phyloP scores from a whole-genome alignment of 2,329 filamentous ascomycete species.

The Aulographum hederae region DNA sequence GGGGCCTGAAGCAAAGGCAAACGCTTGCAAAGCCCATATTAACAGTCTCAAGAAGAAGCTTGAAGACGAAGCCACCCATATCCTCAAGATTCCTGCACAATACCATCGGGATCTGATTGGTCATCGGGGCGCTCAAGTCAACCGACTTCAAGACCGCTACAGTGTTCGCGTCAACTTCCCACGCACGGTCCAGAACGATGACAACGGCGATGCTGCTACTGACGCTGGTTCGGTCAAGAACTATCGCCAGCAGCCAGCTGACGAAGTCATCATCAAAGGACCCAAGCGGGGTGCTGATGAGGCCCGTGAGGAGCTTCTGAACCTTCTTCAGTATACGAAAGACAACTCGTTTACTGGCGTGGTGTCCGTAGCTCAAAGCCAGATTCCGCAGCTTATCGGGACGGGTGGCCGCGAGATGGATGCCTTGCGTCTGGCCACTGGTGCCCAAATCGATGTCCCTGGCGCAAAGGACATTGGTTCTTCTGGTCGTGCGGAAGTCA shows the following conservation, averaged over 20 bases:
- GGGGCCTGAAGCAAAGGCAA: conserved; percentile 87
- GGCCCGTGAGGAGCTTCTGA: conserved; percentile 79
- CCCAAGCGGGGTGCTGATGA: conserved; percentile 86
- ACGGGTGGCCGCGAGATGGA: conserved; percentile 83
- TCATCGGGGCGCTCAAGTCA: conserved; percentile 70
- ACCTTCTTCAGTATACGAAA: conserved; percentile 71
- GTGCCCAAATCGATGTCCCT: conserved; percentile 83
- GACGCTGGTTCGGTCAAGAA: conserved; percentile 45
- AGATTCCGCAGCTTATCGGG: conserved; percentile 86
- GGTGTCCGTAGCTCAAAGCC: conserved; percentile 74
- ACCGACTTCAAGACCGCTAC: conserved; percentile 81
- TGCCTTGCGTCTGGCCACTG: conserved; percentile 65
- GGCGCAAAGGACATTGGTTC: conserved; percentile 52
- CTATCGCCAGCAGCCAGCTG: conserved; percentile 46
- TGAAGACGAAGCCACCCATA: conserved; percentile 77
- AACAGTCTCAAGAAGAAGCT: conserved; percentile 59
- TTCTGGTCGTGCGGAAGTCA: conserved; percentile 61
- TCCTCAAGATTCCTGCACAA: conserved; percentile 79
- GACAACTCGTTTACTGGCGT: conserved; percentile 70
- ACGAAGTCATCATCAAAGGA: conserved; percentile 82
- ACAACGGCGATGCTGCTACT: conserved; percentile 56
- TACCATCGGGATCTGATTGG: conserved; percentile 92
- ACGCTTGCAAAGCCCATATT: conserved; percentile 71
- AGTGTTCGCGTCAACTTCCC: conserved; percentile 94
- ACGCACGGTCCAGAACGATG: conserved; percentile 24